A percentile compares a stretch with the other conserved stretches of the same genome.
These are phyloP conservation scores for Aspergillus conjunctus DNA, from an alignment of 495 filamentous ascomycete genomes.

Conservation along the genomic window DNA sequence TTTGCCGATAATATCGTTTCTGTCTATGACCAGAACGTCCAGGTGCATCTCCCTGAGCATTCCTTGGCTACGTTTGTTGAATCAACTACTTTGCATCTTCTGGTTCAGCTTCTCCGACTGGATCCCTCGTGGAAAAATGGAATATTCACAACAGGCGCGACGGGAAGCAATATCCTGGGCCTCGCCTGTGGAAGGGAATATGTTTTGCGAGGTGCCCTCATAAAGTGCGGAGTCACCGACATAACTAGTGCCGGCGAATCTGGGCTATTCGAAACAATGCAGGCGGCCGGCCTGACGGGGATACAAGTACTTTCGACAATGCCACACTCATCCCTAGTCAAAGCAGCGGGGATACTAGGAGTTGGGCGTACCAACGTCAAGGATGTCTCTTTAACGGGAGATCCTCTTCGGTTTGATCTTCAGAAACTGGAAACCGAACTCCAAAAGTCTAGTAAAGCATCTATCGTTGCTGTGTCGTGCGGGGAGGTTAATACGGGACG, in stretches of 20 bases:
- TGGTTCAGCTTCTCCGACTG: constrained; percentile 67
- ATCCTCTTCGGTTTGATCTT: constrained; percentile 70
- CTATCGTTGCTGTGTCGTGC: constrained; percentile 75
- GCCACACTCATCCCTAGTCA: constrained; percentile 79
- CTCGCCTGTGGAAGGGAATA: constrained; percentile 76
- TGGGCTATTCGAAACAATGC: constrained; percentile 69
- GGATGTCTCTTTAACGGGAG: constrained; percentile 53
- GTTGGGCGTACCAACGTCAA: constrained; percentile 71
- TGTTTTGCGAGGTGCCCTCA: constrained; percentile 51
- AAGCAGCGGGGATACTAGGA: constrained; percentile 80
- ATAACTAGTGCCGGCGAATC: constrained; percentile 61
- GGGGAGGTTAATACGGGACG: constrained; percentile 91
- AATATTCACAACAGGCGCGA: constrained; percentile 89
- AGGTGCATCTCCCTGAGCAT: constrained; percentile 78
- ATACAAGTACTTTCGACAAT: constrained; percentile 79
- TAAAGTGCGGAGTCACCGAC: constrained; percentile 34
- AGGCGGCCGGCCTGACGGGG: constrained; percentile 59
- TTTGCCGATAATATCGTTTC: constrained; percentile 83
- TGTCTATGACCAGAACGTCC: constrained; percentile 79
- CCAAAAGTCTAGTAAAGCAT: constrained; percentile 52
- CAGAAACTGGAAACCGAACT: constrained; percentile 58
- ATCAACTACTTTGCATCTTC: constrained; percentile 65
- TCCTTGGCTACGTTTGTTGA: constrained; percentile 76
- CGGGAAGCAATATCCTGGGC: constrained; percentile 80
- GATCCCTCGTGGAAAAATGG: constrained; percentile 51